phyloP scores from a whole-genome alignment of 2,329 filamentous ascomycete genomes.

The Epichloe festucae region DNA sequence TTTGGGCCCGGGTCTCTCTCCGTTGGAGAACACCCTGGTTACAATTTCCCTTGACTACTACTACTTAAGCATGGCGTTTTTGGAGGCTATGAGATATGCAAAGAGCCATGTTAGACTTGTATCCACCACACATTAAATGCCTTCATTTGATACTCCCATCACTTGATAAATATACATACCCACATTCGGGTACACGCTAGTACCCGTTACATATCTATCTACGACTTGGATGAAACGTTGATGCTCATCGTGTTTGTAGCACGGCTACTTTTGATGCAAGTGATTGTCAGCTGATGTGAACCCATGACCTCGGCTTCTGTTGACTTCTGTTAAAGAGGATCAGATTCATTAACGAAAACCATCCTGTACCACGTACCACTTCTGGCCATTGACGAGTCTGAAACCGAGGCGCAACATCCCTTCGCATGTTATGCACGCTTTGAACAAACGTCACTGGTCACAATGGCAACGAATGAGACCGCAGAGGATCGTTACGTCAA shows the following conservation, averaged over 20 bases:
- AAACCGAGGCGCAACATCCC: no score
- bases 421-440: no score
- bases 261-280: no score
- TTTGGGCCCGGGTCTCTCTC: no score
- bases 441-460: not conserved
- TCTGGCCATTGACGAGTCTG: no score
- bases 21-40: not conserved
- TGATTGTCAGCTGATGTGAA: not conserved
- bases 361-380: no score
- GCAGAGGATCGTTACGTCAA: slow-evolving; percentile 17
- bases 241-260: no score
- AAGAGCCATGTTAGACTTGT: not conserved
- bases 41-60: not conserved
- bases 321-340: not conserved
- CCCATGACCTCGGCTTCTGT: not conserved
- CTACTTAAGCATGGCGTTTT: slow-evolving; percentile 1
- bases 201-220: no score
- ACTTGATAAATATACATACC: not conserved
- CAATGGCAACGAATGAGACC: slow-evolving; percentile 18
- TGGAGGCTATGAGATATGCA: not conserved
- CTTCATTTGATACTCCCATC: not conserved
- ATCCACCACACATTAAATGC: not conserved
- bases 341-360: no score
- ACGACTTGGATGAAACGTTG: no score
- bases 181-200: no score